Conservation (phyloP, 129 eudicot species). For the Apium graveolens region DNA sequence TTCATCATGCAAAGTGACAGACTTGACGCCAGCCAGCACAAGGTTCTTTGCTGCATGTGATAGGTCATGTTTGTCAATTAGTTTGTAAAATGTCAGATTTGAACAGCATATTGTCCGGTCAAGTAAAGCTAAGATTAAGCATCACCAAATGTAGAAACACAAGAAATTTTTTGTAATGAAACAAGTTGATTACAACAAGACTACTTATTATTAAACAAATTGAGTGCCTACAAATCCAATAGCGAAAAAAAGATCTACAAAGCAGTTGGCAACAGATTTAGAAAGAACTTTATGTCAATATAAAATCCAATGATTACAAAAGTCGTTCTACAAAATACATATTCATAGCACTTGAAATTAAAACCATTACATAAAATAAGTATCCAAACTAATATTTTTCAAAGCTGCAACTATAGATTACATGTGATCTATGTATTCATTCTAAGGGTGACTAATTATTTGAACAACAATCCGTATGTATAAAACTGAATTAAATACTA, state of each 20-base stretch:
- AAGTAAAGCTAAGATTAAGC: not conserved
- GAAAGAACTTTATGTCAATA: not conserved
- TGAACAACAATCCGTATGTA: not conserved
- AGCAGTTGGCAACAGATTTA: not conserved
- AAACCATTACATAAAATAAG: not conserved
- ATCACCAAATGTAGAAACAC: not conserved
- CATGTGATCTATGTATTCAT: not conserved
- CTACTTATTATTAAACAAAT: not conserved
- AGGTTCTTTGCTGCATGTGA: slow-evolving; percentile 71
- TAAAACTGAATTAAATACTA: not conserved
- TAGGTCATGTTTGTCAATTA: not conserved
- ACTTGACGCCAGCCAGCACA: slow-evolving; percentile 86
- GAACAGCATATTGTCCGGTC: not conserved
- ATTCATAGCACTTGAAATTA: not conserved
- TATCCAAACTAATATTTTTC: not conserved
- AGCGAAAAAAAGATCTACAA: not conserved
- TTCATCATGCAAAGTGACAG: slow-evolving; percentile 94
- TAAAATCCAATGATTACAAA: not conserved
- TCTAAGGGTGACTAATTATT: not conserved
- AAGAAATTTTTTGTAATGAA: not conserved
- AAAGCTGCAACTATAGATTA: not conserved
- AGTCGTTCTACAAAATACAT: not conserved
- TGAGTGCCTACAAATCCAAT: not conserved
- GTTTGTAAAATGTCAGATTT: not conserved
- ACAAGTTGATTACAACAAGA: not conserved